Evolutionary conservation across 805 yeast species (phyloP).

Genomic region (Sugiyamaella chiloensis): DNA sequence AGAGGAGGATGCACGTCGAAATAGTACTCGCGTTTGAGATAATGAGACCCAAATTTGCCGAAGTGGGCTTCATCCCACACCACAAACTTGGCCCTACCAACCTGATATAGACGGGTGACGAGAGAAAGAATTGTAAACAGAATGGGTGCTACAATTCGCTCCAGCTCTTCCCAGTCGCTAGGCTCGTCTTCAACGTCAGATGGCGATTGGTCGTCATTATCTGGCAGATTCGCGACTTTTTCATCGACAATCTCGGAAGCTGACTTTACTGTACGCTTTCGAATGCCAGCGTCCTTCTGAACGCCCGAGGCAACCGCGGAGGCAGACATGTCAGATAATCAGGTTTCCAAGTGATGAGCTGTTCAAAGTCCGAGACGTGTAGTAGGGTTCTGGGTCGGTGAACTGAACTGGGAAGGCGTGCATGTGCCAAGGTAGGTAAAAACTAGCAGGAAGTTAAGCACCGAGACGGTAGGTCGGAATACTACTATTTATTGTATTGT

Average conservation of each 20-base stretch:
- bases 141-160: constrained; percentile 40
- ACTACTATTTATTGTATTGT: too few species aligned
- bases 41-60: constrained; percentile 93
- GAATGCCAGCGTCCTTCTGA: constrained; percentile 4
- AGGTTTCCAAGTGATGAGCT: constrained; percentile 6
- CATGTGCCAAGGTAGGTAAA: too few species aligned
- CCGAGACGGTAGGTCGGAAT: too few species aligned
- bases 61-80: constrained; percentile 98
- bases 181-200: constrained; percentile 1
- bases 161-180: constrained; percentile 20
- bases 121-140: constrained; percentile 53
- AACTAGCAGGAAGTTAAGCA: too few species aligned
- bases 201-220: background rate
- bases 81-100: constrained; percentile 66
- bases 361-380: constrained; percentile 2
- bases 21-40: constrained; percentile 82
- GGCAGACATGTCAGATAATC: constrained; percentile 3
- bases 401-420: too few species aligned
- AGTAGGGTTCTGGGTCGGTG: constrained; percentile 4
- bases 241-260: background rate
- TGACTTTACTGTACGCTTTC: background rate
- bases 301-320: constrained; percentile 7
- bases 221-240: background rate
- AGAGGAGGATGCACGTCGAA: constrained; percentile 98
- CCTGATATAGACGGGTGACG: constrained; percentile 52